Evolutionary conservation across 2,329 filamentous ascomycete species (phyloP).

Genomic region (Trichoderma endophyticum): DNA sequence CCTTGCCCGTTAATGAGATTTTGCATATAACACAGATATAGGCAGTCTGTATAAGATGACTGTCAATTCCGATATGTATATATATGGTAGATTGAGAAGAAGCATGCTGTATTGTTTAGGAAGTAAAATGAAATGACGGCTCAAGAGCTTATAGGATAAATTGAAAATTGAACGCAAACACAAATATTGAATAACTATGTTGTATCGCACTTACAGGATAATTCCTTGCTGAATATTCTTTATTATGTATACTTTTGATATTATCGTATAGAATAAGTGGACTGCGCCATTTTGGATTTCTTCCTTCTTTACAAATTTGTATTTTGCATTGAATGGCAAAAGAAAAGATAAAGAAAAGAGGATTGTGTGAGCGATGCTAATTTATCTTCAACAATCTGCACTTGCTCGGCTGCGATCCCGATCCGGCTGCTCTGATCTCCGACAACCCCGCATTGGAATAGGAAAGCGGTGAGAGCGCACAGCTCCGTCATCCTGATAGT

Average conservation of each 20-base stretch:
- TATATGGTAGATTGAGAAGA: background rate
- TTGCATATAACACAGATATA: background rate
- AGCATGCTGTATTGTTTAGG: background rate
- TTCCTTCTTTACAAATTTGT: background rate
- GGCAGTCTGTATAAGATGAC: background rate
- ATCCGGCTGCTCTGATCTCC: background rate
- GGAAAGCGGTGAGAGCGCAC: conserved; percentile 35
- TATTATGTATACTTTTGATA: background rate
- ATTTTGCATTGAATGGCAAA: background rate
- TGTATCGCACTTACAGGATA: background rate
- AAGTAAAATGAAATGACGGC: background rate
- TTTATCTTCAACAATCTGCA: background rate
- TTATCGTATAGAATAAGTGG: background rate
- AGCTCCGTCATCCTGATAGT: conserved; percentile 31
- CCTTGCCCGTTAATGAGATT: background rate
- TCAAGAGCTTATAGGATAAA: background rate
- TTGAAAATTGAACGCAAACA: background rate
- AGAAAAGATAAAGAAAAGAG: background rate
- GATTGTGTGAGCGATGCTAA: background rate
- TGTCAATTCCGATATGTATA: background rate
- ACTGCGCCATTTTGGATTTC: fast-evolving
- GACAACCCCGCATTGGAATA: conserved; percentile 31
- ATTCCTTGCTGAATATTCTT: background rate
- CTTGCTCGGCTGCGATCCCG: background rate
- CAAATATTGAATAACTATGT: background rate